Conservation (phyloP, 73 alveolate genomes). For the Paramecium octaurelia region DNA sequence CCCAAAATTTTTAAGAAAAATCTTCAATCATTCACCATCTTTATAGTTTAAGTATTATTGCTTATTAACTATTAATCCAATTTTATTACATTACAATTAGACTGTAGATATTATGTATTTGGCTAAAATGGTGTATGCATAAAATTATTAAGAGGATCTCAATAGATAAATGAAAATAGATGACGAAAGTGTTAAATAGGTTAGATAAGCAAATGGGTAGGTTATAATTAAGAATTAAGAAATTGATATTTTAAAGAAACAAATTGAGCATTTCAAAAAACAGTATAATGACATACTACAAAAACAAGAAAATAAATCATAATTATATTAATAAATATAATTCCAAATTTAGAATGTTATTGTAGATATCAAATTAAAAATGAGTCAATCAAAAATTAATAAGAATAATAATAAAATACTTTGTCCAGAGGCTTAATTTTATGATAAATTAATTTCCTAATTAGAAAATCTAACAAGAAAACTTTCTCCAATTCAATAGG, state of each 20-base stretch:
- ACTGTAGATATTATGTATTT: conserved; percentile 9
- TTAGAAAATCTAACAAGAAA: not conserved
- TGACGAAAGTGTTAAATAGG: not conserved
- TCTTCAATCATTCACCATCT: not conserved
- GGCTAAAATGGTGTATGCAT: not conserved
- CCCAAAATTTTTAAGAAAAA: not conserved
- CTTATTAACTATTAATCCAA: not conserved
- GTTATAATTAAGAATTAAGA: not conserved
- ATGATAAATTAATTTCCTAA: not conserved
- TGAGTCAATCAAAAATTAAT: not conserved
- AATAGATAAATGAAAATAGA: not conserved
- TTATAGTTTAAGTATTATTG: not conserved
- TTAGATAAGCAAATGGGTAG: conserved; percentile 9
- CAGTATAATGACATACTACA: not conserved
- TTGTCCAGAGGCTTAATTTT: not conserved
- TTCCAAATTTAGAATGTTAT: not conserved
- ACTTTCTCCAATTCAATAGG: not conserved
- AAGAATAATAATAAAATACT: not conserved
- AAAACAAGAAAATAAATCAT: not conserved
- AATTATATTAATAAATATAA: not conserved
- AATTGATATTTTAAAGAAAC: not conserved
- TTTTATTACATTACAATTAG: not conserved
- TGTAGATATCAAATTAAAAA: not conserved
- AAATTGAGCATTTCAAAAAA: not conserved
- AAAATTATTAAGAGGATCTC: not conserved